phyloP scores from a whole-genome alignment of 2,329 filamentous ascomycete species.

The Fusarium algeriense region DNA sequence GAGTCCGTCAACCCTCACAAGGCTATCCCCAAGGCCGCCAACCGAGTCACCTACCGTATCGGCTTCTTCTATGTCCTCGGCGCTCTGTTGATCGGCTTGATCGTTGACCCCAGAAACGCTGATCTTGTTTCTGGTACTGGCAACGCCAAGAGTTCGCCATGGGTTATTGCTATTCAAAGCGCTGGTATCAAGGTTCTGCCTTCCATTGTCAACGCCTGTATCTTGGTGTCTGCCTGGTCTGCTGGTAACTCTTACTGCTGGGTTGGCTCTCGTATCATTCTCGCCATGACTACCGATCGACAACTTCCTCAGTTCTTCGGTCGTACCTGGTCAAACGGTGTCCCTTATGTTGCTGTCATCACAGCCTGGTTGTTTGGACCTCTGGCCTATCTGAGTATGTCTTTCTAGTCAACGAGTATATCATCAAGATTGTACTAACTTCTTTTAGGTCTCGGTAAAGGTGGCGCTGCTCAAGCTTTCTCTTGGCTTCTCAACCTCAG shows the following conservation, averaged over 20 bases:
- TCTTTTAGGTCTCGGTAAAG: slow-evolving; percentile 33
- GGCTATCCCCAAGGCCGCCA: slow-evolving; percentile 72
- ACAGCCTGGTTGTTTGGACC: slow-evolving; percentile 70
- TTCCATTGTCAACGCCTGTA: slow-evolving; percentile 75
- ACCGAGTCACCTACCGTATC: slow-evolving; percentile 69
- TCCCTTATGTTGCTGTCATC: slow-evolving; percentile 68
- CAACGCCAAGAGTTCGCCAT: slow-evolving; percentile 67
- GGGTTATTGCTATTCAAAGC: slow-evolving; percentile 77
- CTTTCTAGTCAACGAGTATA: accelerated
- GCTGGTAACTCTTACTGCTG: slow-evolving; percentile 68
- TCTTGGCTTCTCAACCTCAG: slow-evolving; percentile 79
- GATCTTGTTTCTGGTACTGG: slow-evolving; percentile 61
- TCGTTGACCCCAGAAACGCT: slow-evolving; percentile 72
- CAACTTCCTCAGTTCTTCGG: slow-evolving; percentile 74
- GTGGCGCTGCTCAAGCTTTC: slow-evolving; percentile 73
- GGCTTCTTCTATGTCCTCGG: slow-evolving; percentile 71
- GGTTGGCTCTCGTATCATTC: slow-evolving; percentile 73
- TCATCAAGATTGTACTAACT: neutral
- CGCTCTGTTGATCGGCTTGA: slow-evolving; percentile 68
- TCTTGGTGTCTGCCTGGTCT: slow-evolving; percentile 74
- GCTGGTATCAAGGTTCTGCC: slow-evolving; percentile 73
- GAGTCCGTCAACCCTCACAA: slow-evolving; percentile 72
- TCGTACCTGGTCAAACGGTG: slow-evolving; percentile 70
- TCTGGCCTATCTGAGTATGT: slow-evolving; percentile 77
- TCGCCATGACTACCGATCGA: slow-evolving; percentile 74